Percentiles rank a stretch among this genome's conserved stretches.
phyloP scores from a whole-genome alignment of 108 stramenopile species.

The Nitzschia palea region DNA sequence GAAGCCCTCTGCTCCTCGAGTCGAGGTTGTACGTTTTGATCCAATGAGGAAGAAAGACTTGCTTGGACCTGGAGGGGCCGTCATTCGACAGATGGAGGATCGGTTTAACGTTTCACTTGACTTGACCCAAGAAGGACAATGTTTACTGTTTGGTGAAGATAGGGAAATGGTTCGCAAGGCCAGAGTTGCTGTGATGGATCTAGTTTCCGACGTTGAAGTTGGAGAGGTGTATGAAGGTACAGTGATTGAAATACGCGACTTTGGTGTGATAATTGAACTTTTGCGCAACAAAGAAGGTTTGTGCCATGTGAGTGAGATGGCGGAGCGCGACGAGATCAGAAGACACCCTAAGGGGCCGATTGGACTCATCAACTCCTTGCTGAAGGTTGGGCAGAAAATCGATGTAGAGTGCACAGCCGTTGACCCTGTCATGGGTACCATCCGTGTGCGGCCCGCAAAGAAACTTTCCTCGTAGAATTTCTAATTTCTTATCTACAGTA shows the following conservation, averaged over 20 bases:
- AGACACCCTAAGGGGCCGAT: conserved; percentile 51
- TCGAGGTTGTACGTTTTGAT: conserved; percentile 59
- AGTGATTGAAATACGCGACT: conserved; percentile 83
- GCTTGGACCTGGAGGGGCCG: conserved; percentile 73
- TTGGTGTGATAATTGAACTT: conserved; percentile 84
- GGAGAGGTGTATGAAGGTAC: conserved; percentile 80
- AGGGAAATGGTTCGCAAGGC: conserved; percentile 55
- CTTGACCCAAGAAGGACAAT: conserved; percentile 69
- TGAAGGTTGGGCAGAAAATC: conserved; percentile 61
- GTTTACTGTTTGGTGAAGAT: conserved; percentile 63
- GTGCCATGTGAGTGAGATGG: conserved; percentile 85
- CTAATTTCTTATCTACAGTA: too few species aligned
- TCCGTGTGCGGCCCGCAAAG: conserved; percentile 39
- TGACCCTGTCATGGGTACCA: conserved; percentile 69
- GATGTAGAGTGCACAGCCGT: conserved; percentile 63
- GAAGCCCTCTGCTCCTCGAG: conserved; percentile 60
- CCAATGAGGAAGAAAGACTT: conserved; percentile 60
- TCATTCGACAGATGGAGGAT: conserved; percentile 65
- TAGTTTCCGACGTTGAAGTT: conserved; percentile 71
- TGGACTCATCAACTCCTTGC: conserved; percentile 45
- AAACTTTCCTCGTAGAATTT: too few species aligned
- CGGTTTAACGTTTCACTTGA: conserved; percentile 64
- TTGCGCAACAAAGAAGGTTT: conserved; percentile 89
- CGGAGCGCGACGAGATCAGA: conserved; percentile 27
- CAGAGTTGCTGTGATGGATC: conserved; percentile 61